Evolutionary conservation across 2,329 filamentous ascomycete genomes (phyloP).

Genomic region (Aspergillus caelatus): DNA sequence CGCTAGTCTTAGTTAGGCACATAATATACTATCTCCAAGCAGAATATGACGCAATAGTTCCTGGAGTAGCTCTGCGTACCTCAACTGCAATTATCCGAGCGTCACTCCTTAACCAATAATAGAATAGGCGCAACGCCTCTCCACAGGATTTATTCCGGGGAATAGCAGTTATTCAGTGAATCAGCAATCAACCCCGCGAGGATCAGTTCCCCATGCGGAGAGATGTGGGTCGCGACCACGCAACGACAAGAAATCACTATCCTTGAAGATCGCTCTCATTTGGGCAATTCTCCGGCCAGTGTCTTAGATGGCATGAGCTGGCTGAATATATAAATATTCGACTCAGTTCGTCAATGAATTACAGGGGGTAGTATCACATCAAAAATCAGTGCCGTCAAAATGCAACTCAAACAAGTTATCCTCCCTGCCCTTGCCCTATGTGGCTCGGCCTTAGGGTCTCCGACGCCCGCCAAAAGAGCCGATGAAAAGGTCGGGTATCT

Average conservation of each 20-base stretch:
- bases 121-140: background rate
- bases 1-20: background rate
- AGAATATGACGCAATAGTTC: background rate
- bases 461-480: background rate
- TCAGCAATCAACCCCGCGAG: background rate
- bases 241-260: background rate
- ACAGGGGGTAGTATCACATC: background rate
- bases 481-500: conserved; percentile 17
- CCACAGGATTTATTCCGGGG: conserved; percentile 6
- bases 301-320: background rate
- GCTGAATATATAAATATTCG: background rate
- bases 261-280: background rate
- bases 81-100: background rate
- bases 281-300: background rate
- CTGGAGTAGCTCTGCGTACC: background rate
- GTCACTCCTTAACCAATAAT: background rate
- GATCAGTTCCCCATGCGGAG: background rate
- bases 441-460: background rate
- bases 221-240: background rate
- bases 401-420: background rate
- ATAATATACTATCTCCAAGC: background rate
- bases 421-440: background rate
- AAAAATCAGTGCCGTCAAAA: background rate
- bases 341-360: background rate
- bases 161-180: background rate